Conservation (phyloP, 2,329 filamentous ascomycete species). For the Penicillium sp. region DNA sequence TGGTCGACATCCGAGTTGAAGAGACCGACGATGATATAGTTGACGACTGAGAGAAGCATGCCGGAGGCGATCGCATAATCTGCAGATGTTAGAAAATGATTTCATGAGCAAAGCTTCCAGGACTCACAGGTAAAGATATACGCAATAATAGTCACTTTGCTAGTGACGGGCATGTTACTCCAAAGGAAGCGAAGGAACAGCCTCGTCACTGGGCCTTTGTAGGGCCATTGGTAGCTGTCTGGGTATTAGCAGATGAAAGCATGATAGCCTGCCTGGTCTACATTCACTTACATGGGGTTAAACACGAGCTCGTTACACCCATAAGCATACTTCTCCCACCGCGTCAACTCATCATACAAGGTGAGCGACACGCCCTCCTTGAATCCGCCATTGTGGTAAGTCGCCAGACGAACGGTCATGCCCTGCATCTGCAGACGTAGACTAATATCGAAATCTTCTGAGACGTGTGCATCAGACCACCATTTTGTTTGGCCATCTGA, state of each 20-base stretch:
- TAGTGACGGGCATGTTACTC: slow-evolving; percentile 61
- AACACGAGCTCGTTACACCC: slow-evolving; percentile 82
- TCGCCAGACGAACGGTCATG: slow-evolving; percentile 68
- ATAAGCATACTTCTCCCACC: slow-evolving; percentile 80
- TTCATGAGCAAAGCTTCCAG: background rate
- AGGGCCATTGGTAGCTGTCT: slow-evolving; percentile 63
- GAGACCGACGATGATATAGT: slow-evolving; percentile 74
- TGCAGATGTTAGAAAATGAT: slow-evolving; percentile 7
- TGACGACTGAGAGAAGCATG: slow-evolving; percentile 66
- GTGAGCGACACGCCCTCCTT: slow-evolving; percentile 81
- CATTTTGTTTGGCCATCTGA: slow-evolving; percentile 65
- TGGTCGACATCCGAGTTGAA: slow-evolving; percentile 67
- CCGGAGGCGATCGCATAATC: slow-evolving; percentile 70
- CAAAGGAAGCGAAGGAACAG: slow-evolving; percentile 74
- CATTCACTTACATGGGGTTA: slow-evolving; percentile 59
- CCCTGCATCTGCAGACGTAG: slow-evolving; percentile 70
- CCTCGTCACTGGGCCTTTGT: slow-evolving; percentile 74
- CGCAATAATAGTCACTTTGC: slow-evolving; percentile 70
- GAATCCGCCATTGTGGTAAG: slow-evolving; percentile 70
- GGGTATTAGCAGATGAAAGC: background rate
- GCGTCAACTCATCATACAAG: slow-evolving; percentile 79
- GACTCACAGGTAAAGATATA: slow-evolving; percentile 64
- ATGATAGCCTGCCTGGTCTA: background rate
- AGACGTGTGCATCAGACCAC: slow-evolving; percentile 76
- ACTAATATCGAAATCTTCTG: slow-evolving; percentile 76